phyloP scores from a whole-genome alignment of 2,329 filamentous ascomycete species.

The Colletotrichum chlorophyti region DNA sequence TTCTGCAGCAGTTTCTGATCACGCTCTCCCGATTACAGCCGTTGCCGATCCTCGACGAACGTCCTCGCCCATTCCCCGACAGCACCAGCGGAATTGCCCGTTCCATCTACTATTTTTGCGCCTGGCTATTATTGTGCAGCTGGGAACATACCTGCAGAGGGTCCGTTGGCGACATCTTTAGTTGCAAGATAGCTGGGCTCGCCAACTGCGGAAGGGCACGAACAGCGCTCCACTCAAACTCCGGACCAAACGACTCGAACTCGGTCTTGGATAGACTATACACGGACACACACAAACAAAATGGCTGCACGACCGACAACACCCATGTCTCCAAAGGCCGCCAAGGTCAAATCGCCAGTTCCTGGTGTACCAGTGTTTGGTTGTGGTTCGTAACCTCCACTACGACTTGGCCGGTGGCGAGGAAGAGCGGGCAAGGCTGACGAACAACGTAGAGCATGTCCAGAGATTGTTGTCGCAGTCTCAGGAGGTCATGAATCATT shows the following conservation, averaged over 20 bases:
- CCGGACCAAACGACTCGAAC: too few relatives aligned
- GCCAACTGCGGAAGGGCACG: not conserved
- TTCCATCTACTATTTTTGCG: not conserved
- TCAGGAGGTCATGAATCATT: constrained; percentile 70
- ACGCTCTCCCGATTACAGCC: constrained; percentile 1
- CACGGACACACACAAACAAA: not conserved
- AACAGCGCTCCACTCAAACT: not conserved
- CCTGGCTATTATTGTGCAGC: not conserved
- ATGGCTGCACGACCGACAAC: constrained; percentile 58
- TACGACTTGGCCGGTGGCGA: constrained; percentile 9
- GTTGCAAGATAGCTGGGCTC: too few relatives aligned
- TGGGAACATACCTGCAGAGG: too few relatives aligned
- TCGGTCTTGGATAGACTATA: too few relatives aligned
- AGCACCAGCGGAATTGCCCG: not conserved
- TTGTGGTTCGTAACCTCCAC: constrained; percentile 59
- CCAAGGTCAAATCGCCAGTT: constrained; percentile 65
- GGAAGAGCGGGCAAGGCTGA: constrained; percentile 19
- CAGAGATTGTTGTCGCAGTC: constrained; percentile 69
- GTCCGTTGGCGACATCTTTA: too few relatives aligned
- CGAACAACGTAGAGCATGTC: constrained; percentile 69
- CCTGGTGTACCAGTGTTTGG: constrained; percentile 68
- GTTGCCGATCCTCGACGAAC: constrained; percentile 1
- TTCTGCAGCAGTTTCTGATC: not conserved
- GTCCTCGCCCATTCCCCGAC: not conserved
- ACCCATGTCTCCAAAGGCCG: constrained; percentile 61